Conservation (phyloP, 306 rosid species). For the Rubus idaeus region DNA sequence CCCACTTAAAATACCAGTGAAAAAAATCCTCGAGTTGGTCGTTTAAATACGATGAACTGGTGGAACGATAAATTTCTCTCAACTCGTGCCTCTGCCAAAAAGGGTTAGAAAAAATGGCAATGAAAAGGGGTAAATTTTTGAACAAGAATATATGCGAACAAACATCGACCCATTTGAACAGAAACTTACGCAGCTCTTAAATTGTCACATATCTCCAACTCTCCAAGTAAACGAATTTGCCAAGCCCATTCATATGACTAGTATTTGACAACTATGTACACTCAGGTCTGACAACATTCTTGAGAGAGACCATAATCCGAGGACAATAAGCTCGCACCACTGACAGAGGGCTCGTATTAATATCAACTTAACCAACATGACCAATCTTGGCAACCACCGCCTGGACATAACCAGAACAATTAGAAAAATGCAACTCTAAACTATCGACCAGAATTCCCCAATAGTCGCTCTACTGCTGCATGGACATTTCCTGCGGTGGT, state of each 20-base stretch:
- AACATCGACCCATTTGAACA: neutral
- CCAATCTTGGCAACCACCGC: slow-evolving; percentile 32
- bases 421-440: slow-evolving; percentile 29
- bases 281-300: slow-evolving; percentile 20
- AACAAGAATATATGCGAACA: neutral
- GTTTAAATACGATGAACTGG: too few relatives aligned
- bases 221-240: slow-evolving; percentile 16
- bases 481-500: slow-evolving; percentile 85
- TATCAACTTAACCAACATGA: slow-evolving; percentile 39
- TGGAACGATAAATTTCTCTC: too few relatives aligned
- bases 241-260: slow-evolving; percentile 23
- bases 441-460: slow-evolving; percentile 75
- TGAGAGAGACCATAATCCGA: slow-evolving; percentile 31
- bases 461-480: slow-evolving; percentile 82
- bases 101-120: too few relatives aligned
- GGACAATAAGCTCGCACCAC: slow-evolving; percentile 19
- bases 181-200: neutral
- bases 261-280: slow-evolving; percentile 38
- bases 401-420: slow-evolving; percentile 22
- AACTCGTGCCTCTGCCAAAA: too few relatives aligned
- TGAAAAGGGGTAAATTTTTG: neutral
- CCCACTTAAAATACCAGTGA: too few relatives aligned
- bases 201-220: slow-evolving; percentile 5
- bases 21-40: too few relatives aligned
- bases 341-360: neutral